Conservation (phyloP, 352 stramenopile genomes). For the Phytopythium montanum region DNA sequence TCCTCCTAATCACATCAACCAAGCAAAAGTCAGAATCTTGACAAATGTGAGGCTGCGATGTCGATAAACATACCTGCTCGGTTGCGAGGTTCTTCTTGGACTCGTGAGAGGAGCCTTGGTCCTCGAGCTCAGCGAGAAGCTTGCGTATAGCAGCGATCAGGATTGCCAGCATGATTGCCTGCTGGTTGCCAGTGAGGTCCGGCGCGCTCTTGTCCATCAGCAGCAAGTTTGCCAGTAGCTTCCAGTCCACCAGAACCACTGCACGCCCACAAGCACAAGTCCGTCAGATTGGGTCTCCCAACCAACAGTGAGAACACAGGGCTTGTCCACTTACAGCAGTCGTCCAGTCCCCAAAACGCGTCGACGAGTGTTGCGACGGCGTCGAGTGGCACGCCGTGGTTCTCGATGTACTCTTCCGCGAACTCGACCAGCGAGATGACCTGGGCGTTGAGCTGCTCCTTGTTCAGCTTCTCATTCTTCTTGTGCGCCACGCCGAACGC, state of each 20-base stretch:
- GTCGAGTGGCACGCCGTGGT: slow-evolving; percentile 49
- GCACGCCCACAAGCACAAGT: slow-evolving; percentile 12
- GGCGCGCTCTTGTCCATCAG: slow-evolving; percentile 79
- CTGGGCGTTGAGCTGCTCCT: slow-evolving; percentile 83
- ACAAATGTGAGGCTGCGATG: not conserved
- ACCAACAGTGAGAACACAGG: not conserved
- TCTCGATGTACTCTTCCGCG: slow-evolving; percentile 79
- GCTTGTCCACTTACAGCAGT: slow-evolving; percentile 64
- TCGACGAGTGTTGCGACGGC: slow-evolving; percentile 78
- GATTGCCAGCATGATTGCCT: slow-evolving; percentile 73
- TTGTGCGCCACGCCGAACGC: slow-evolving; percentile 76
- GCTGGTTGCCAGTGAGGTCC: slow-evolving; percentile 74
- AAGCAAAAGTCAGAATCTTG: not conserved
- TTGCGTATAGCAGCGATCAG: slow-evolving; percentile 69
- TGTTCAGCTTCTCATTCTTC: slow-evolving; percentile 57
- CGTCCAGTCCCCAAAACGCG: slow-evolving; percentile 81
- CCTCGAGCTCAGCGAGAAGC: slow-evolving; percentile 29
- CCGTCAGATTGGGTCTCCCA: slow-evolving; percentile 12
- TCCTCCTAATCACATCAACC: slow-evolving; percentile 41
- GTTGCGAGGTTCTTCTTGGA: slow-evolving; percentile 49
- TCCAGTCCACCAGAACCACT: slow-evolving; percentile 86
- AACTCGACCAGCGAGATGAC: slow-evolving; percentile 89
- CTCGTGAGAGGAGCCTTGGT: slow-evolving; percentile 15
- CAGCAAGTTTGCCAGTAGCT: slow-evolving; percentile 66
- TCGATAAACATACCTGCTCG: slow-evolving; percentile 37